Base-by-base conservation (phyloP, 2,329 filamentous ascomycete genomes). In the Paecilomyces dactylethromorphus region DNA sequence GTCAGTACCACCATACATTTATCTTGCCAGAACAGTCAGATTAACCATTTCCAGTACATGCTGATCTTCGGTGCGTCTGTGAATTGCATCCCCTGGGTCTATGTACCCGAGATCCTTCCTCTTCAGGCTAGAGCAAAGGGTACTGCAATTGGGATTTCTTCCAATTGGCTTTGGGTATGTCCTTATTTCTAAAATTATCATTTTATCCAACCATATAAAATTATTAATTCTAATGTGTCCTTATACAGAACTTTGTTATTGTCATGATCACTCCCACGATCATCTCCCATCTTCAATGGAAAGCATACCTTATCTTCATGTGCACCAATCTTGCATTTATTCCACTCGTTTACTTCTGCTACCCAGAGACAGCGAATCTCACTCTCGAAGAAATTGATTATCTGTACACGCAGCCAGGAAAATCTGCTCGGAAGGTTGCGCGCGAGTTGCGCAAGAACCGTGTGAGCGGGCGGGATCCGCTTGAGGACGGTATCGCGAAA, bases 61-160 rank as follows among this genome's bases (percentile, higher is more conserved):
- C 66, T 76, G 18, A 71, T 76, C 51, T 78, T 76, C 57, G 78
- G 77, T 3, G 75, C 75, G 1, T 75, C 74, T 1, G 74, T 76
- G 3, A 81, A 80, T 60, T 78, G 76, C 59, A 78, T 82, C 18
- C 79, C 79, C 1, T 82, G 79, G 79, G 78, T 81, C 0, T 79
- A 79, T 60, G 77, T 79, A 3, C 78, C 79, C 0, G 79, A 82
- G 62, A 80, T 83, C 50, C 66, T 82, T 1, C 80, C 81, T 0
- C 71, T 82, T 3, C 78, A 80, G 59, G 79, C 78, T 3, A 71
- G 80, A 32, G 75, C 79, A 2, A 81, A 81, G 65, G 80, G 80
- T 15, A 80, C 75, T 11, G 78, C 80, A 3, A 75, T 82, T 33
- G 79, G 78, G 1, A 79, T 80, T 31, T 78, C 75, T 0, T 72